phyloP scores from a whole-genome alignment of 2,329 filamentous ascomycete species.

The Rhynchosporium agropyri region DNA sequence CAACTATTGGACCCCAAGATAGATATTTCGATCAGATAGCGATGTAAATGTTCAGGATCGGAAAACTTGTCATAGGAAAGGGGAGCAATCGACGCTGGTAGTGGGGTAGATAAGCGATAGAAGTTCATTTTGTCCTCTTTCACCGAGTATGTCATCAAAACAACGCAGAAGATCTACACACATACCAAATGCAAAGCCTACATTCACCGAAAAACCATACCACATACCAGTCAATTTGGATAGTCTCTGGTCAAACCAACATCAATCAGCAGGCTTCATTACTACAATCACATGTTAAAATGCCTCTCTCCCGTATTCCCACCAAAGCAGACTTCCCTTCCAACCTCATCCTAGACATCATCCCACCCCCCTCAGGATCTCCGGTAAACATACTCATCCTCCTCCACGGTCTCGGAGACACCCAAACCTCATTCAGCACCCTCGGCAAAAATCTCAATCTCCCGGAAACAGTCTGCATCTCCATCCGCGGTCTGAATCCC shows the following conservation, averaged over 20 bases:
- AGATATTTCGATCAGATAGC: background rate
- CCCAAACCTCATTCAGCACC: slow-evolving; percentile 57
- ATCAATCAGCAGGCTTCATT: background rate
- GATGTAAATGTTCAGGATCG: background rate
- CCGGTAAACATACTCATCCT: slow-evolving; percentile 65
- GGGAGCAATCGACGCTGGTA: background rate
- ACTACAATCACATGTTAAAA: background rate
- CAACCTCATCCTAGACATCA: slow-evolving; percentile 44
- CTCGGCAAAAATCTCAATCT: slow-evolving; percentile 61
- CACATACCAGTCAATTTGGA: too few relatives aligned
- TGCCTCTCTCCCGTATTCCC: slow-evolving; percentile 40
- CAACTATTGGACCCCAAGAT: too few relatives aligned
- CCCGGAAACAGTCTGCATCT: slow-evolving; percentile 65
- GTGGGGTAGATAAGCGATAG: slow-evolving; percentile 8
- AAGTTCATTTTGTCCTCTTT: slow-evolving; percentile 10
- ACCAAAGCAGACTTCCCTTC: slow-evolving; percentile 50
- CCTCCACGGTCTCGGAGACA: slow-evolving; percentile 71
- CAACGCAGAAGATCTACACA: background rate
- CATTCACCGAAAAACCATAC: background rate
- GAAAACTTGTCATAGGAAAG: background rate
- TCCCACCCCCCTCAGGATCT: slow-evolving; percentile 43
- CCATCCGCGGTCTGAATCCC: slow-evolving; percentile 60
- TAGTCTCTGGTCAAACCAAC: too few relatives aligned
- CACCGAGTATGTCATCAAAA: background rate
- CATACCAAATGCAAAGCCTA: background rate